Evolutionary conservation across 75 land plant genomes (phyloP), one percentile per base, ranked within the genome.

Genomic region (Sequoia sempervirens): DNA sequence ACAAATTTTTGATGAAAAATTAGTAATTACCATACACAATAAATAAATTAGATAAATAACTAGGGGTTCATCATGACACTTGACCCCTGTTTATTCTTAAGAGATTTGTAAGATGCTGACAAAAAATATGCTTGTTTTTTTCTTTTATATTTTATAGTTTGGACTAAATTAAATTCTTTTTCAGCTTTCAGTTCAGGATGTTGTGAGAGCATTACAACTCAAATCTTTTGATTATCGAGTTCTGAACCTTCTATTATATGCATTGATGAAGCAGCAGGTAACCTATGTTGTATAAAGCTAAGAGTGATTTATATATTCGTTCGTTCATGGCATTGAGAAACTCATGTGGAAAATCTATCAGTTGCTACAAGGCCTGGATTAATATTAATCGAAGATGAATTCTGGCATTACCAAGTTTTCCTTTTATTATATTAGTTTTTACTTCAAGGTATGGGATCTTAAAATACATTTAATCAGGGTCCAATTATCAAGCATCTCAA

Each of bases 171-270:
- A 37, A 3, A n/a, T 20, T 37, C 80, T 30, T 50, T 37, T 69
- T 53, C 88, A 94, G 95, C 83, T 95, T 5, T 86, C 85, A 23
- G 17, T 89, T 47, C 89, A 93, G 85, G 96, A 97, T 86, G 95
- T 87, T 7, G 84, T 92, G 89, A 90, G 90, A 83, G 98, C 99
- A 78, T 91, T 97, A 73, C 92, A 89, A 83, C 85, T 97, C 52
- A 97, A 97, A 82, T 97, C 99, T 41, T 97, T 97, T 84, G 99
- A 97, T 83, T 97, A 97, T 84, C 89, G 99, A 56, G 94, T 97
- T 43, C 86, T 97, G 79, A 97, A 95, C 86, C 94, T 97, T 87
- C 84, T 97, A 17, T 81, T 96, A 72, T 97, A 95, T 84, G 85
- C 86, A 14, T 76, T 97, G 83, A 89, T 87, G 86, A 87, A 89